A percentile compares a stretch with the other conserved stretches of the same genome.
Conservation (phyloP, 2,329 filamentous ascomycete species). For the Fusarium paranaense region DNA sequence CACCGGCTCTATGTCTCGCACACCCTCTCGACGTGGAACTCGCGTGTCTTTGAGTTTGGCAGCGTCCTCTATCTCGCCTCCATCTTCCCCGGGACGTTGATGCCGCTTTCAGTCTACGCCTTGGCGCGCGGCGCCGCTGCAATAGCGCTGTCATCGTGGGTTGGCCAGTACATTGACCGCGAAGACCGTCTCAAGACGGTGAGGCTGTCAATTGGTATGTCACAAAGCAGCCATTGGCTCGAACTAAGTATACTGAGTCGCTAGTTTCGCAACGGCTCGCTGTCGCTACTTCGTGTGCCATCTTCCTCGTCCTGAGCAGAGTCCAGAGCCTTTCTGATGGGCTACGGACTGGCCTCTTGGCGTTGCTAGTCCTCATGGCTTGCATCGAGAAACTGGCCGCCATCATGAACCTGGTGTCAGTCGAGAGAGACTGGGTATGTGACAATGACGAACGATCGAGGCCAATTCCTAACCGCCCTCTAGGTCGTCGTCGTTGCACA, state of each 20-base stretch:
- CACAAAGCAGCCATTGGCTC: not conserved
- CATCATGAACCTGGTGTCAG: constrained; percentile 73
- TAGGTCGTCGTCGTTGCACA: constrained; percentile 47
- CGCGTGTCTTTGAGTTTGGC: constrained; percentile 72
- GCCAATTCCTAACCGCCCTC: constrained; percentile 1
- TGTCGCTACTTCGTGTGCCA: constrained; percentile 60
- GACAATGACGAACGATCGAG: not conserved
- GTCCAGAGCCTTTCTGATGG: constrained; percentile 1
- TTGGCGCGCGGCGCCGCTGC: constrained; percentile 69
- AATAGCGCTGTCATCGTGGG: constrained; percentile 66
- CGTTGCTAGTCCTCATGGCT: constrained; percentile 62
- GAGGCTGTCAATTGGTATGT: constrained; percentile 59
- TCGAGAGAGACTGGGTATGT: constrained; percentile 77
- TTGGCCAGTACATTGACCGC: constrained; percentile 71
- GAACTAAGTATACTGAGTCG: constrained; percentile 6
- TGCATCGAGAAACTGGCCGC: constrained; percentile 77
- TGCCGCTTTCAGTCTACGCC: constrained; percentile 77
- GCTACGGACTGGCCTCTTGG: constrained; percentile 46
- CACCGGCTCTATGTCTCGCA: constrained; percentile 67
- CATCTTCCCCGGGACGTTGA: constrained; percentile 68
- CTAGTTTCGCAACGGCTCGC: constrained; percentile 54
- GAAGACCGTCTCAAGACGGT: constrained; percentile 63
- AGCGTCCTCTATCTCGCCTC: constrained; percentile 69
- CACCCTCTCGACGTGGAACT: constrained; percentile 73
- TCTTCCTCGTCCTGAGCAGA: constrained; percentile 52